phyloP scores from a whole-genome alignment of 345 rosid species.

The Brassica carinata region DNA sequence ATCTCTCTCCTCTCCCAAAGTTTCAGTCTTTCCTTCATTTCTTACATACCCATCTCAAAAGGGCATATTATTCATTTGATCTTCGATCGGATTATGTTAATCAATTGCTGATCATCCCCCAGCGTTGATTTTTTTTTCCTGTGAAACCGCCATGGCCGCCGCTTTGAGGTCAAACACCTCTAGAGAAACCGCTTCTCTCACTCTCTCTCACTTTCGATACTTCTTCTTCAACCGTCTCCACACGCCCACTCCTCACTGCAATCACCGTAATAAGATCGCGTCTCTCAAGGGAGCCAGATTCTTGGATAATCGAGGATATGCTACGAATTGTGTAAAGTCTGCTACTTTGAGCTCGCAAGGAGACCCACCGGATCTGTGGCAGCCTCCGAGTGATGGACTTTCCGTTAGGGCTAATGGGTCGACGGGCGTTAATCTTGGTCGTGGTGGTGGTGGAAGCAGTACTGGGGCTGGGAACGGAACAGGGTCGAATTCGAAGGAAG shows the following conservation, averaged over 20 bases:
- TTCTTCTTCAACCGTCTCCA: conserved; percentile 56
- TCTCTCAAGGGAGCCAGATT: conserved; percentile 56
- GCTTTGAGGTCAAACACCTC: conserved; percentile 71
- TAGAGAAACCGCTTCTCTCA: conserved; percentile 58
- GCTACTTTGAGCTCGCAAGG: conserved; percentile 57
- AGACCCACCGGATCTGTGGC: conserved; percentile 99
- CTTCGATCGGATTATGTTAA: conserved; percentile 33
- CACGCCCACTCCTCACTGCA: conserved; percentile 47
- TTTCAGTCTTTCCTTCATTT: background rate
- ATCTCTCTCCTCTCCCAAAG: background rate
- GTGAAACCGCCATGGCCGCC: conserved; percentile 57
- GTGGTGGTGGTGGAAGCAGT: conserved; percentile 44
- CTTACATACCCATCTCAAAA: background rate
- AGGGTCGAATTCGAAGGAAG: conserved; percentile 66
- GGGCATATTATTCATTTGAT: background rate
- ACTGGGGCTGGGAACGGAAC: conserved; percentile 41
- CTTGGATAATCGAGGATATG: conserved; percentile 43
- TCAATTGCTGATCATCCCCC: conserved; percentile 4
- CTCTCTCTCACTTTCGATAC: conserved; percentile 67
- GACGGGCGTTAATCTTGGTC: conserved; percentile 42
- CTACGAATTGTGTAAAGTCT: conserved; percentile 27
- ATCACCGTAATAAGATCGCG: conserved; percentile 50
- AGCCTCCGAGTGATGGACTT: conserved; percentile 90
- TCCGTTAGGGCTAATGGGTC: conserved; percentile 53
- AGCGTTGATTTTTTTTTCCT: background rate